Conservation (phyloP, 139 green algal genomes). For the Tetraselmis striata region DNA sequence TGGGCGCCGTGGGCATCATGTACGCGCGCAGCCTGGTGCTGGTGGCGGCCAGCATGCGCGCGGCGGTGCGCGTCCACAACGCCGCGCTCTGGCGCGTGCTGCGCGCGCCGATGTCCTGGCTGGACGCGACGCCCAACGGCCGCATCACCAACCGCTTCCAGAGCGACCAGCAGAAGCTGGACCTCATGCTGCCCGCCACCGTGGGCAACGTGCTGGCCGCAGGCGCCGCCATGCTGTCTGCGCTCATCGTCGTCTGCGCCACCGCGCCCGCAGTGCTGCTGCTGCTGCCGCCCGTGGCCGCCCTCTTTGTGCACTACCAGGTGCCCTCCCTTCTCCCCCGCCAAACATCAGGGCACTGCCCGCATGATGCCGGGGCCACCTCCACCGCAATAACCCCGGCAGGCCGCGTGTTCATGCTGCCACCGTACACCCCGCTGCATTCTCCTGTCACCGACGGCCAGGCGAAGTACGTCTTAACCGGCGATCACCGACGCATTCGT, state of each 20-base stretch:
- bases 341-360: too few species aligned
- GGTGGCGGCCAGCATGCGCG: conserved; percentile 3
- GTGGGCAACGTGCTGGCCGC: neutral
- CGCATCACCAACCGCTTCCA: conserved; percentile 81
- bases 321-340: neutral
- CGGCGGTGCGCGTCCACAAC: conserved; percentile 49
- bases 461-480: too few species aligned
- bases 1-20: neutral
- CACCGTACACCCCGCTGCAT: too few species aligned
- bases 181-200: neutral
- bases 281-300: neutral
- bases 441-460: too few species aligned
- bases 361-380: too few species aligned
- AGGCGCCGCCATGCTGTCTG: neutral
- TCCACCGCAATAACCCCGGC: too few species aligned
- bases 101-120: conserved; percentile 81
- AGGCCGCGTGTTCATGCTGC: too few species aligned
- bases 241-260: neutral
- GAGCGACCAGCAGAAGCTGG: neutral
- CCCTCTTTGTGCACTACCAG: neutral
- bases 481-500: too few species aligned
- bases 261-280: neutral
- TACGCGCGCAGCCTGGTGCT: neutral
- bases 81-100: conserved; percentile 40
- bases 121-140: conserved; percentile 85